A percentile compares a stretch with the other conserved stretches of the same genome.
Evolutionary conservation across 2,329 filamentous ascomycete genomes (phyloP).

Genomic region (Huntiella abstrusa): DNA sequence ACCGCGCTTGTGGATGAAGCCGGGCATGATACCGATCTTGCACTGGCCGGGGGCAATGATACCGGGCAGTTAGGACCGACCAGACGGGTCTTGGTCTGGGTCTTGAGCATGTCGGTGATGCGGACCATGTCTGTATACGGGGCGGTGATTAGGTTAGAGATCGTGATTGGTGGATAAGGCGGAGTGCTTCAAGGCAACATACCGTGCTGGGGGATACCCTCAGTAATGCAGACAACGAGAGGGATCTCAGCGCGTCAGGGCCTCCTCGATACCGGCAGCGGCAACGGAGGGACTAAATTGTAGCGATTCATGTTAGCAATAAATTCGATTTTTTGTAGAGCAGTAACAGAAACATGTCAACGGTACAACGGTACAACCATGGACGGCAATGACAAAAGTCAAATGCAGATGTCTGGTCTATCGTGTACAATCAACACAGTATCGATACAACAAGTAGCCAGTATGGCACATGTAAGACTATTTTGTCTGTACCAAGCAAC

Average conservation of each 20-base stretch:
- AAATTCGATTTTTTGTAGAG: not conserved
- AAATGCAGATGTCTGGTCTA: too few species aligned
- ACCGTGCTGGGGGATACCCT: constrained; percentile 96
- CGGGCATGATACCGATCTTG: constrained; percentile 99
- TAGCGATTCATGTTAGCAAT: not conserved
- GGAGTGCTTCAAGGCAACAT: constrained; percentile 19
- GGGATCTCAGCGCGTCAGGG: constrained; percentile 82
- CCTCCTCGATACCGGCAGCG: constrained; percentile 91
- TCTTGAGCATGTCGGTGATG: constrained; percentile 95
- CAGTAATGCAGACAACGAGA: constrained; percentile 91
- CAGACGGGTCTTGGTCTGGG: constrained; percentile 88
- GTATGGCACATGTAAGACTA: too few species aligned
- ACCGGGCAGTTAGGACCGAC: constrained; percentile 94
- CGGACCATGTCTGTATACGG: constrained; percentile 71
- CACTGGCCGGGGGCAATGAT: constrained; percentile 92
- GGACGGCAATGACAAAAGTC: too few species aligned
- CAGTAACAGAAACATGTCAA: not conserved
- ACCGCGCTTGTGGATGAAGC: constrained; percentile 99
- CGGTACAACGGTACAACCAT: not conserved
- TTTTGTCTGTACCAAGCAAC: not conserved
- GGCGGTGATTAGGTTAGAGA: not conserved
- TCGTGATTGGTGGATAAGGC: constrained; percentile 9
- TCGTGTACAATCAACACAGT: too few species aligned
- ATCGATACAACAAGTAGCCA: too few species aligned
- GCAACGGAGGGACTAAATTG: constrained; percentile 63